Conservation (phyloP, 1,139 yeast genomes). For the Nakaseomyces sp. region DNA sequence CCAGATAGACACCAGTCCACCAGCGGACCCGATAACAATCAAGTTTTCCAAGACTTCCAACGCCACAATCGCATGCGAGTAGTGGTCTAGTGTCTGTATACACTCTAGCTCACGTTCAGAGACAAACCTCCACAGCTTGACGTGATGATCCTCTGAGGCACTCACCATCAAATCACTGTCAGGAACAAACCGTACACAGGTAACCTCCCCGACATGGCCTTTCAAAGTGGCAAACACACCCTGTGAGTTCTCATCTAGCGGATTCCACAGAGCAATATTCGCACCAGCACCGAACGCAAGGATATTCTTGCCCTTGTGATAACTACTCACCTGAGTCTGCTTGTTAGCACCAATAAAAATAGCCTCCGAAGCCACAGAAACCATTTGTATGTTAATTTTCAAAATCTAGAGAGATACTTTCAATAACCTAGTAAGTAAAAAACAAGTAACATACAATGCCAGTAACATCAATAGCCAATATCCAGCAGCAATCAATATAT, state of each 20-base stretch:
- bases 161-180: slow-evolving; percentile 43
- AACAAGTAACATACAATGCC: too few relatives aligned
- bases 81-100: slow-evolving; percentile 35
- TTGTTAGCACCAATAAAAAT: slow-evolving; percentile 73
- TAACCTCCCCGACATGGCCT: slow-evolving; percentile 48
- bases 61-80: slow-evolving; percentile 44
- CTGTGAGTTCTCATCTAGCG: slow-evolving; percentile 34
- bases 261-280: slow-evolving; percentile 69
- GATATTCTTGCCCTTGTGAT: slow-evolving; percentile 33
- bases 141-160: slow-evolving; percentile 54
- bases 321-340: slow-evolving; percentile 61
- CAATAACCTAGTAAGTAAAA: too few relatives aligned
- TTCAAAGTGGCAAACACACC: slow-evolving; percentile 54
- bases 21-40: slow-evolving; percentile 58
- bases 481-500: too few relatives aligned
- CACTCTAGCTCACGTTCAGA: slow-evolving; percentile 19
- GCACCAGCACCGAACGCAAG: slow-evolving; percentile 74
- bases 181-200: slow-evolving; percentile 52
- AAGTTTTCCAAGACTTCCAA: slow-evolving; percentile 31
- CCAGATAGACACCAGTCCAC: slow-evolving; percentile 54
- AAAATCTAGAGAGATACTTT: too few relatives aligned
- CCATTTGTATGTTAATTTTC: slow-evolving; percentile 8
- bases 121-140: slow-evolving; percentile 50
- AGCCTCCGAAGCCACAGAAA: slow-evolving; percentile 36
- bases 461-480: too few relatives aligned